Percentiles rank a stretch among this genome's conserved stretches.
phyloP scores from a whole-genome alignment of 345 rosid genomes.

The Syzygium oleosum region DNA sequence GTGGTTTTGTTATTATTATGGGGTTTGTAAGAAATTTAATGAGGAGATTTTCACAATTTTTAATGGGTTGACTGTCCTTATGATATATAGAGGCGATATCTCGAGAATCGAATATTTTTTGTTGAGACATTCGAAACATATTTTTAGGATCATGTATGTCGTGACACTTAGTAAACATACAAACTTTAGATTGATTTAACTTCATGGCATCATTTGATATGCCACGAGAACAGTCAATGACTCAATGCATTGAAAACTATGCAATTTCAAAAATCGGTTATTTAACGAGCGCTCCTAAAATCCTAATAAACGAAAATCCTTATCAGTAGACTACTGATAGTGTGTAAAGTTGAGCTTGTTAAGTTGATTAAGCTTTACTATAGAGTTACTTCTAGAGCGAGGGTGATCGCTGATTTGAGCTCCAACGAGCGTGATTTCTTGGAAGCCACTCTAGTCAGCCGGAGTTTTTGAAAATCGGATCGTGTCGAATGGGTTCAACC shows the following conservation, averaged over 20 bases:
- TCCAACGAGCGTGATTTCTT: rapidly evolving
- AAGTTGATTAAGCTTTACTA: background rate
- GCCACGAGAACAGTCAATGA: background rate
- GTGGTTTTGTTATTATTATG: background rate
- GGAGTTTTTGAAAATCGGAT: rapidly evolving
- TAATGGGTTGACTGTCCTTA: background rate
- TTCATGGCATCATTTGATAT: background rate
- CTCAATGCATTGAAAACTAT: background rate
- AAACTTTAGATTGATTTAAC: background rate
- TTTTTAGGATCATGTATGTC: background rate
- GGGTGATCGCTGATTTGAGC: background rate
- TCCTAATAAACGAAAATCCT: background rate
- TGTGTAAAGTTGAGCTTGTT: background rate
- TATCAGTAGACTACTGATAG: background rate
- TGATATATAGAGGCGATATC: background rate
- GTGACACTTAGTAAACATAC: background rate
- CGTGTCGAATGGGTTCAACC: background rate
- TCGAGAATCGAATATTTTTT: background rate
- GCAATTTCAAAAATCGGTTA: background rate
- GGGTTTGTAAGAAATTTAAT: background rate
- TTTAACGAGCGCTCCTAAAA: background rate
- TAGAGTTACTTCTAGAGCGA: background rate
- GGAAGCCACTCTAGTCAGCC: rapidly evolving
- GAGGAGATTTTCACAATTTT: background rate
- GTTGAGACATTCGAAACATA: background rate